Conservation (phyloP, 352 stramenopile species). For the Globisporangium cederbergense region DNA sequence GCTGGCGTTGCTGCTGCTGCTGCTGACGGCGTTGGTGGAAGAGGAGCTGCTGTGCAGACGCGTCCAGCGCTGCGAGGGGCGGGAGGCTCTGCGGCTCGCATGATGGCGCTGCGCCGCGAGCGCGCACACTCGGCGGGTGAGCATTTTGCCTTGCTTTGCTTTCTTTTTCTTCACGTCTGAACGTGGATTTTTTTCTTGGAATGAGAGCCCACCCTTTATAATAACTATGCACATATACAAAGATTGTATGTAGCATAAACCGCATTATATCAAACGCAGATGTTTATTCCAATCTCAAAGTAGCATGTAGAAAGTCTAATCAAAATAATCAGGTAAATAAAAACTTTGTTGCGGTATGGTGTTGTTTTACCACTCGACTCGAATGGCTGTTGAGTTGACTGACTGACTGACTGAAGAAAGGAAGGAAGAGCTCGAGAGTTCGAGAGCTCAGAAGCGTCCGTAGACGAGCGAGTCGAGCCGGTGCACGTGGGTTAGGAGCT, state of each 20-base stretch:
- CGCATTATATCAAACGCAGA: too few species aligned
- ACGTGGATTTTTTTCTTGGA: not conserved
- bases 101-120: slow-evolving; percentile 9
- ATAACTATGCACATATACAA: too few species aligned
- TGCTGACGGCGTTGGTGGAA: not conserved
- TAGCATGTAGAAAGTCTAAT: too few species aligned
- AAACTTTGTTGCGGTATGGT: too few species aligned
- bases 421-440: too few species aligned
- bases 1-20: not conserved
- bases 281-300: too few species aligned
- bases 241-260: too few species aligned
- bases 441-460: slow-evolving; percentile 49
- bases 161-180: not conserved
- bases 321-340: too few species aligned
- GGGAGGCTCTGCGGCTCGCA: not conserved
- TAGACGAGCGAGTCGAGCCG: slow-evolving; percentile 76
- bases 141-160: slow-evolving; percentile 3
- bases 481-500: slow-evolving; percentile 68
- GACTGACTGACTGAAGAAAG: too few species aligned
- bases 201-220: too few species aligned
- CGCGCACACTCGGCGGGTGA: slow-evolving; percentile 12
- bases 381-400: too few species aligned
- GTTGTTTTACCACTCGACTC: too few species aligned
- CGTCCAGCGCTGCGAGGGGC: not conserved
- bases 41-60: not conserved